Evolutionary conservation across 2,329 filamentous ascomycete species (phyloP).

Genomic region (Stachybotrys echinatus): DNA sequence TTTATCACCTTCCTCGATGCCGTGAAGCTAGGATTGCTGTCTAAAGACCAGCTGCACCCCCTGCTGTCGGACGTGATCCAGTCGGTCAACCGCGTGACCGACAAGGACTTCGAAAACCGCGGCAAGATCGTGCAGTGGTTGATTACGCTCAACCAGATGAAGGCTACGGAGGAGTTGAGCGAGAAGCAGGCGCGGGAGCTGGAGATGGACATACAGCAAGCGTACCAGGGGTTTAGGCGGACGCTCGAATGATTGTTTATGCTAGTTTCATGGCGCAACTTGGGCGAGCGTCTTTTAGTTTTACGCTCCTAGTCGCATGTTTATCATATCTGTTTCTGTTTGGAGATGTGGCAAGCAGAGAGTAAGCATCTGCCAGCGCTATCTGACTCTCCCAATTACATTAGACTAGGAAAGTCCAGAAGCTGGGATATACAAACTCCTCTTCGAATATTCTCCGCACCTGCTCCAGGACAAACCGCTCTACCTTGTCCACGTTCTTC

Average conservation of each 20-base stretch:
- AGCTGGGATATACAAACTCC: slow-evolving; percentile 96
- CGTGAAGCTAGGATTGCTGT: slow-evolving; percentile 82
- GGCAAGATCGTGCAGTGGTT: slow-evolving; percentile 99
- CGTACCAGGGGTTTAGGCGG: slow-evolving; percentile 89
- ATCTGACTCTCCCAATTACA: no score
- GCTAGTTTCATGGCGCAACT: not conserved
- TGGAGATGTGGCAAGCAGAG: no score
- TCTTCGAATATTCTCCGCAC: slow-evolving; percentile 97
- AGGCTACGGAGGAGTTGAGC: slow-evolving; percentile 82
- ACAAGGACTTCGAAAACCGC: slow-evolving; percentile 88
- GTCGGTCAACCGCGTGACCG: slow-evolving; percentile 93
- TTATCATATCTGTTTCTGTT: no score
- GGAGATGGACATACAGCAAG: slow-evolving; percentile 88
- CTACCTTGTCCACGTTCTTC: slow-evolving; percentile 98
- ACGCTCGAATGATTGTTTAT: slow-evolving; percentile 52
- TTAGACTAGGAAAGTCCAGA: slow-evolving; percentile 92
- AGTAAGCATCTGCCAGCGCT: no score
- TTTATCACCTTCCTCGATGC: slow-evolving; percentile 98
- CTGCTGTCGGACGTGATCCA: slow-evolving; percentile 94
- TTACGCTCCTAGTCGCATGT: no score
- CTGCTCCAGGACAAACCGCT: slow-evolving; percentile 94
- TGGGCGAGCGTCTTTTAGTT: not conserved
- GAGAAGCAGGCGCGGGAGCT: slow-evolving; percentile 85
- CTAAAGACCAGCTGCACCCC: slow-evolving; percentile 95
- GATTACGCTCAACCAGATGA: slow-evolving; percentile 96